Percentiles rank a stretch among this genome's conserved stretches.
These are phyloP conservation scores for Pestalotiopsis sp. DNA, from an alignment of 2,329 filamentous ascomycete species.

Conservation along the genomic window DNA sequence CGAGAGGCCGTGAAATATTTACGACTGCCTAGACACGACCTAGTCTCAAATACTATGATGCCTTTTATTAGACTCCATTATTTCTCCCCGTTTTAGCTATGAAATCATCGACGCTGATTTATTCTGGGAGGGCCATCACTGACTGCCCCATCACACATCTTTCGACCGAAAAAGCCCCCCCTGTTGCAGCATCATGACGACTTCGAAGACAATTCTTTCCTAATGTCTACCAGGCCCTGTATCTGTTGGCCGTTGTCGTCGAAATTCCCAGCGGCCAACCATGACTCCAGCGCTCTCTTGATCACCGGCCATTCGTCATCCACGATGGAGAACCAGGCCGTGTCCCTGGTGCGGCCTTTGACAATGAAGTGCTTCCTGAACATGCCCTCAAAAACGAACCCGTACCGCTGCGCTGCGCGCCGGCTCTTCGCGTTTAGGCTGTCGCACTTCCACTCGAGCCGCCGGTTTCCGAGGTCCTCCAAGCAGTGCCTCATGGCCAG, in stretches of 20 bases:
- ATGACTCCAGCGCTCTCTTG: constrained; percentile 51
- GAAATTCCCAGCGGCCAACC: constrained; percentile 60
- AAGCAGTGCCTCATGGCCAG: constrained; percentile 58
- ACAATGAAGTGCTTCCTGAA: constrained; percentile 65
- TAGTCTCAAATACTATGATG: neutral
- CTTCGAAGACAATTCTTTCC: neutral
- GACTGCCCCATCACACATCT: too few species aligned
- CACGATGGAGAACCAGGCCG: constrained; percentile 61
- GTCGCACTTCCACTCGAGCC: constrained; percentile 69
- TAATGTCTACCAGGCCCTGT: neutral
- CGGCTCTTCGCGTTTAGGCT: constrained; percentile 55
- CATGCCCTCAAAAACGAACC: constrained; percentile 61
- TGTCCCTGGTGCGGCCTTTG: constrained; percentile 60
- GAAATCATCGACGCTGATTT: too few species aligned
- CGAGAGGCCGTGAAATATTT: neutral
- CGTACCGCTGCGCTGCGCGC: constrained; percentile 57
- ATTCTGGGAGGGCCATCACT: too few species aligned
- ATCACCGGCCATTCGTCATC: constrained; percentile 59
- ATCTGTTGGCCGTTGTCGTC: constrained; percentile 30
- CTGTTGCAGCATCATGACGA: neutral
- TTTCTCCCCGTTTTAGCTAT: too few species aligned
- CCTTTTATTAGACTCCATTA: neutral
- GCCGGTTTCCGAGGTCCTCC: constrained; percentile 53
- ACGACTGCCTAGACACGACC: neutral
- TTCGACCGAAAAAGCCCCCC: neutral